Evolutionary conservation across 352 stramenopile species (phyloP).

Genomic region (Globisporangium nodosum): DNA sequence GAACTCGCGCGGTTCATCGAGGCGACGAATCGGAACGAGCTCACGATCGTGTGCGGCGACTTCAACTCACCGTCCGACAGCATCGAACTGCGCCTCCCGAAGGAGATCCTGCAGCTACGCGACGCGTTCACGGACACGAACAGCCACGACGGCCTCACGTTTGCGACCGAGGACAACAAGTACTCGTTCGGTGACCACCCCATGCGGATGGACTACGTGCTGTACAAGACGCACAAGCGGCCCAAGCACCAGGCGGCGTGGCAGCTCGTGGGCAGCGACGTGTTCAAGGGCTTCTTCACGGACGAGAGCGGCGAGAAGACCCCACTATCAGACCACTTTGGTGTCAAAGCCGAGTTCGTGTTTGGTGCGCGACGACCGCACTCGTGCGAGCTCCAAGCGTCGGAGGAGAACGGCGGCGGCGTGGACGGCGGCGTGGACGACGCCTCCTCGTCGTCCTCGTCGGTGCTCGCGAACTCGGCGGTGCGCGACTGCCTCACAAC

Average conservation of each 20-base stretch:
- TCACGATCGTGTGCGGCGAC: constrained; percentile 69
- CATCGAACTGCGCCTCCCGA: constrained; percentile 55
- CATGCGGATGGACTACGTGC: constrained; percentile 83
- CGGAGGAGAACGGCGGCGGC: constrained; percentile 21
- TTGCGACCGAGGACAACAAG: constrained; percentile 75
- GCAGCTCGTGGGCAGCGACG: constrained; percentile 51
- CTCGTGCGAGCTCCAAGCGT: constrained; percentile 25
- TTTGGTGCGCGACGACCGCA: constrained; percentile 31
- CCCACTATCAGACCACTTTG: constrained; percentile 76
- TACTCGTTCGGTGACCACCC: constrained; percentile 75
- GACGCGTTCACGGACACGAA: constrained; percentile 75
- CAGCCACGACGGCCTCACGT: constrained; percentile 55
- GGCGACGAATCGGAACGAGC: constrained; percentile 42
- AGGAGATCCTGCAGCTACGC: constrained; percentile 42
- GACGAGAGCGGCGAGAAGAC: constrained; percentile 51
- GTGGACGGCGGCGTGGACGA: constrained; percentile 11
- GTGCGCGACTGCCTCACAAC: constrained; percentile 26
- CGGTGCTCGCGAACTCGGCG: constrained; percentile 5
- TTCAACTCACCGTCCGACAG: constrained; percentile 80
- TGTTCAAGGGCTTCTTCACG: constrained; percentile 78
- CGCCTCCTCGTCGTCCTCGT: constrained; percentile 11
- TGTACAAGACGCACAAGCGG: constrained; percentile 50
- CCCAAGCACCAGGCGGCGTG: constrained; percentile 18
- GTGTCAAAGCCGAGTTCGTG: constrained; percentile 61
- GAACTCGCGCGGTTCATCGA: constrained; percentile 70